A percentile compares a stretch with the other conserved stretches of the same genome.
Conservation (phyloP, 257 asterid genomes). For the Penstemon eatonii region DNA sequence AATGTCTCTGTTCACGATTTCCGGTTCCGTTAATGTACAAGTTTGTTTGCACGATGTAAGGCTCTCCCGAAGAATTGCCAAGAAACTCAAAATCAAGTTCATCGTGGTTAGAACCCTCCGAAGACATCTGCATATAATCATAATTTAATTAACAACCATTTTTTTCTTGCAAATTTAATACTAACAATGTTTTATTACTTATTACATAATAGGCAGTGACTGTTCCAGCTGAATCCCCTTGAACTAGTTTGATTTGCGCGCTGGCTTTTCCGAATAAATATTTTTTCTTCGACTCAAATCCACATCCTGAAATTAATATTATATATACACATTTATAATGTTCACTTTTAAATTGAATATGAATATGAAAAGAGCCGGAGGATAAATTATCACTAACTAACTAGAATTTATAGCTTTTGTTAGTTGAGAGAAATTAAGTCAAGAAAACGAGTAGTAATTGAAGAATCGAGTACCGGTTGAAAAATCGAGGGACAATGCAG, state of each 20-base stretch:
- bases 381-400: too few relatives aligned
- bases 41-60: slow-evolving; percentile 60
- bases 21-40: slow-evolving; percentile 53
- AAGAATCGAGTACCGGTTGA: slow-evolving; percentile 34
- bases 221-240: slow-evolving; percentile 66
- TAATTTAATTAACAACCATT: too few relatives aligned
- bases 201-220: slow-evolving; percentile 58
- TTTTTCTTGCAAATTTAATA: too few relatives aligned
- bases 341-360: too few relatives aligned
- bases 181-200: not conserved
- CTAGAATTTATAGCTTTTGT: too few relatives aligned
- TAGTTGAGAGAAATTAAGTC: too few relatives aligned
- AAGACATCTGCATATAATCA: slow-evolving; percentile 46
- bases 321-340: not conserved
- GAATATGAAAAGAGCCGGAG: too few relatives aligned
- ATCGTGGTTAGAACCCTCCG: slow-evolving; percentile 53
- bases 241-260: slow-evolving; percentile 50
- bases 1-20: slow-evolving; percentile 59
- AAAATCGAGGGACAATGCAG: slow-evolving; percentile 41
- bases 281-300: slow-evolving; percentile 56
- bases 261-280: slow-evolving; percentile 56
- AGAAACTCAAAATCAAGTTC: slow-evolving; percentile 69
- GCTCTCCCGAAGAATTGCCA: slow-evolving; percentile 60
- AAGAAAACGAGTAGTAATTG: too few relatives aligned
- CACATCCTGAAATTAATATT: slow-evolving; percentile 51